Evolutionary conservation across 2,329 filamentous ascomycete species (phyloP).

Genomic region (Curvularia verruculosa): DNA sequence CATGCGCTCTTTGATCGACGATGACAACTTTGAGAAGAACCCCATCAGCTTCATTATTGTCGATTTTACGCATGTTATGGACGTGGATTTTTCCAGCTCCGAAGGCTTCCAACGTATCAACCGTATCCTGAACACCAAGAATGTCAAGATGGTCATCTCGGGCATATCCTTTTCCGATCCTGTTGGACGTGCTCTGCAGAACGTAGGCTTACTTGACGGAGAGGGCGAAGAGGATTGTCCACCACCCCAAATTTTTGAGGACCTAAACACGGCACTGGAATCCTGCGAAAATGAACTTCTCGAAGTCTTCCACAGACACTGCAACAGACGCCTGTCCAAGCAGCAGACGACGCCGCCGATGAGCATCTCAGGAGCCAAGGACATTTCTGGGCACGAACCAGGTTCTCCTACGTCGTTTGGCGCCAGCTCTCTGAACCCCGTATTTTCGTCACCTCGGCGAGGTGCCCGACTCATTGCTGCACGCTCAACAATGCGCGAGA

Average conservation of each 20-base stretch:
- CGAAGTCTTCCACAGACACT: conserved; percentile 62
- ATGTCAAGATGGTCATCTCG: conserved; percentile 81
- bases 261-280: conserved; percentile 91
- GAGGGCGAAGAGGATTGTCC: conserved; percentile 65
- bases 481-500: conserved; percentile 71
- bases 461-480: conserved; percentile 80
- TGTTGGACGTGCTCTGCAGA: conserved; percentile 78
- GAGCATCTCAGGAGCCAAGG: conserved; percentile 34
- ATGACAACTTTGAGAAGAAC: conserved; percentile 75
- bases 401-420: conserved; percentile 35
- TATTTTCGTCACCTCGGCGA: conserved; percentile 78
- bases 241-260: conserved; percentile 72
- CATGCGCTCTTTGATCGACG: conserved; percentile 80
- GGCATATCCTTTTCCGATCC: conserved; percentile 77
- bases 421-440: conserved; percentile 55
- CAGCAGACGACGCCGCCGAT: conserved; percentile 47
- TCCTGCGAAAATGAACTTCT: conserved; percentile 94
- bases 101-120: conserved; percentile 95
- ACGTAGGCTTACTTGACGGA: conserved; percentile 80
- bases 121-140: conserved; percentile 76
- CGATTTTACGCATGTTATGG: conserved; percentile 87
- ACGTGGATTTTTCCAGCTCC: conserved; percentile 93
- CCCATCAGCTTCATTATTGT: conserved; percentile 90
- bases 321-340: conserved; percentile 43
- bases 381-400: conserved; percentile 16